Percentiles rank a stretch among this genome's conserved stretches.
These are phyloP conservation scores for Astraeus odoratus DNA, from an alignment of 768 basidiomycete species.

Conservation along the genomic window DNA sequence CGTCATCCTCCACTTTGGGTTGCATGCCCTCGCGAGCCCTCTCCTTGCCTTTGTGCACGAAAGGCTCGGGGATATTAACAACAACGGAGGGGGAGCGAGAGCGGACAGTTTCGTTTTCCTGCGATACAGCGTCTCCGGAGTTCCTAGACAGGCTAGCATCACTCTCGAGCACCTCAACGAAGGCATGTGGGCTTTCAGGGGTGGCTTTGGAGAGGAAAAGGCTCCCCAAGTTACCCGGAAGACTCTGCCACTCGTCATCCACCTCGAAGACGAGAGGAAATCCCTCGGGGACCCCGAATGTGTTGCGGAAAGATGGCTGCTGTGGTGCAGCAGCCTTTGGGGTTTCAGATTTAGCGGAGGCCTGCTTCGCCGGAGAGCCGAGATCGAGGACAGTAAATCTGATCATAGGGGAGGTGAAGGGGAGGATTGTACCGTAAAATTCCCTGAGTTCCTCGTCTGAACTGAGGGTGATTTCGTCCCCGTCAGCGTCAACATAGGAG, in stretches of 20 bases:
- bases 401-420: constrained; percentile 25
- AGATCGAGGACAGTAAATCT: constrained; percentile 65
- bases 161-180: constrained; percentile 50
- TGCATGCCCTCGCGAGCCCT: constrained; percentile 18
- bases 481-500: constrained; percentile 66
- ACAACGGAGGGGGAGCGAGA: constrained; percentile 18
- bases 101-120: constrained; percentile 26
- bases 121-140: constrained; percentile 24
- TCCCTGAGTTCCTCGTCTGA: constrained; percentile 74
- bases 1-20: constrained; percentile 26
- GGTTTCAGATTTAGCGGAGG: constrained; percentile 27
- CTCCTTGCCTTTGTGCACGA: constrained; percentile 45
- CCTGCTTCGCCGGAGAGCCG: constrained; percentile 26
- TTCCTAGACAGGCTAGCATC: constrained; percentile 30
- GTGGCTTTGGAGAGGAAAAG: constrained; percentile 31
- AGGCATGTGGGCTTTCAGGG: constrained; percentile 50
- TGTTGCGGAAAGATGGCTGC: constrained; percentile 46
- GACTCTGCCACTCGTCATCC: constrained; percentile 61
- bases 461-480: constrained; percentile 72
- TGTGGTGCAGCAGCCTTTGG: constrained; percentile 19
- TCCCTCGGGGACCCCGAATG: constrained; percentile 45
- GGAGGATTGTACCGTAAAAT: constrained; percentile 41
- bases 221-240: constrained; percentile 37
- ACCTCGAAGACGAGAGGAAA: constrained; percentile 40
- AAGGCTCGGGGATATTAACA: constrained; percentile 7